These are phyloP conservation scores for Pezicula rhizophila DNA, from an alignment of 2,329 filamentous ascomycete species.

Conservation along the genomic window DNA sequence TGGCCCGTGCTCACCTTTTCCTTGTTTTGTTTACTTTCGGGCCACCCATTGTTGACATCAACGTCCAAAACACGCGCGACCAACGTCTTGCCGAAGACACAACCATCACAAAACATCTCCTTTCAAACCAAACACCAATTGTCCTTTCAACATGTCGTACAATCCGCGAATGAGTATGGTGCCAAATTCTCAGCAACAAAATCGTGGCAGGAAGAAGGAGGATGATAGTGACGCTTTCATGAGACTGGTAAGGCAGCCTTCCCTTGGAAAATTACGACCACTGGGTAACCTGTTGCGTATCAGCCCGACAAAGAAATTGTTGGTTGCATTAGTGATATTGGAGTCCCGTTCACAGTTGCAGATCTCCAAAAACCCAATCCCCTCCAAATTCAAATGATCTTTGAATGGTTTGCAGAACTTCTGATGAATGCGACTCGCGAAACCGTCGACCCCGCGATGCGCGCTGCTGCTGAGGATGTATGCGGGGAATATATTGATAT, in stretches of 20 bases:
- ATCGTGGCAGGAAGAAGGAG: constrained; percentile 45
- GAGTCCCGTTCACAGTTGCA: constrained; percentile 77
- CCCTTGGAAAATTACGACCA: background rate
- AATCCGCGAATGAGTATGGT: constrained; percentile 46
- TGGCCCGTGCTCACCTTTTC: background rate
- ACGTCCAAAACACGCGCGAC: background rate
- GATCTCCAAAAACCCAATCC: constrained; percentile 93
- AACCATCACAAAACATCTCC: background rate
- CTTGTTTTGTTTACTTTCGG: background rate
- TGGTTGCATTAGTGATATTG: constrained; percentile 94
- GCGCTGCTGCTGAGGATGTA: constrained; percentile 80
- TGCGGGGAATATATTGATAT: constrained; percentile 80
- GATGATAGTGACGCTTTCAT: constrained; percentile 52
- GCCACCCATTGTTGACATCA: background rate
- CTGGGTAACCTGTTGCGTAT: constrained; percentile 10
- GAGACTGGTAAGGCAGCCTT: constrained; percentile 39
- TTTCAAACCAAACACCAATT: constrained; percentile 2
- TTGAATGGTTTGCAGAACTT: constrained; percentile 94
- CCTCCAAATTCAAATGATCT: constrained; percentile 91
- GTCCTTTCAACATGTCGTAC: constrained; percentile 36
- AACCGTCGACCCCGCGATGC: constrained; percentile 91
- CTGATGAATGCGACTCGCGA: constrained; percentile 91
- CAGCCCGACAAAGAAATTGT: constrained; percentile 72
- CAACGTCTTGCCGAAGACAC: background rate
- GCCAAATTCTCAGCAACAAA: constrained; percentile 39